phyloP scores from a whole-genome alignment of 148 eudicot genomes.

The Fagopyrum esculentum region DNA sequence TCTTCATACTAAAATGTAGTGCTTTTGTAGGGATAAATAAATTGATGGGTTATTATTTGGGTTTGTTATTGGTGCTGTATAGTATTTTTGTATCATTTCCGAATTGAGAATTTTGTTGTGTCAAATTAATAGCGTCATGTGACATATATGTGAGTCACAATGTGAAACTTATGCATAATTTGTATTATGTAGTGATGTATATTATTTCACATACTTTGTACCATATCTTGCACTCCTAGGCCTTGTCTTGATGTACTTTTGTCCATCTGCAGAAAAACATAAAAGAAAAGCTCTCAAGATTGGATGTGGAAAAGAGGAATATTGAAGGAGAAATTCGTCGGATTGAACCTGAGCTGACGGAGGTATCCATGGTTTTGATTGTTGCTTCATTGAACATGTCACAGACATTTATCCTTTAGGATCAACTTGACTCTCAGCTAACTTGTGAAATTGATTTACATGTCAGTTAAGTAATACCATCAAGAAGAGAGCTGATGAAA shows the following conservation, averaged over 20 bases:
- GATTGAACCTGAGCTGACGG: slow-evolving; percentile 55
- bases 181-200: not conserved
- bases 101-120: not conserved
- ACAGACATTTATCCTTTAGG: not conserved
- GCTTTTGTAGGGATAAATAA: not conserved
- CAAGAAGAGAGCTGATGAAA: slow-evolving; percentile 44
- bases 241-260: slow-evolving; percentile 7
- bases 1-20: not conserved
- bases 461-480: slow-evolving; percentile 54
- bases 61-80: not conserved
- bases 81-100: not conserved
- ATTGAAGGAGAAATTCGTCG: slow-evolving; percentile 53
- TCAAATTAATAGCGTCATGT: not conserved
- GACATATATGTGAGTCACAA: not conserved
- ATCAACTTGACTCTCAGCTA: not conserved
- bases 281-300: slow-evolving; percentile 55
- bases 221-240: slow-evolving; percentile 11
- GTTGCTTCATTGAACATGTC: slow-evolving; percentile 7
- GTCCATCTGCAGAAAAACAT: slow-evolving; percentile 66
- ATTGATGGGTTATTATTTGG: not conserved
- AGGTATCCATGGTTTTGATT: slow-evolving; percentile 30
- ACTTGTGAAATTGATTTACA: slow-evolving; percentile 16
- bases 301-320: slow-evolving; percentile 59
- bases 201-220: not conserved
- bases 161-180: not conserved